Evolutionary conservation across 345 rosid genomes (phyloP).

Genomic region (Ceriops tagal): DNA sequence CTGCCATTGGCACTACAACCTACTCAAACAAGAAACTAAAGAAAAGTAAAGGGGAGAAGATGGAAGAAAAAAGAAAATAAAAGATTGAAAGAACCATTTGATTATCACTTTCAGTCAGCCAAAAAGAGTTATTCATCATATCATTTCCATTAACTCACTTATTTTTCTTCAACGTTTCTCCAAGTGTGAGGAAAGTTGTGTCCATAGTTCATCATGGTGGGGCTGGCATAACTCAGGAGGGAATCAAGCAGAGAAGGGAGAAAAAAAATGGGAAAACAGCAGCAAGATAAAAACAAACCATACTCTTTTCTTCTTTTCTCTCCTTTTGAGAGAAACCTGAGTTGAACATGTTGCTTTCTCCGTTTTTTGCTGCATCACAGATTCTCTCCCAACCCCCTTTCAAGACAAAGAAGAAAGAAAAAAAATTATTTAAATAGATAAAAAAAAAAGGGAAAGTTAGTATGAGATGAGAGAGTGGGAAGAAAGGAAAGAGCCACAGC

Average conservation of each 20-base stretch:
- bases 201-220: constrained; percentile 55
- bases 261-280: constrained; percentile 35
- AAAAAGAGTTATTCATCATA: constrained; percentile 34
- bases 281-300: constrained; percentile 59
- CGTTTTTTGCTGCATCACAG: constrained; percentile 55
- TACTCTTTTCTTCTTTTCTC: constrained; percentile 57
- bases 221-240: constrained; percentile 40
- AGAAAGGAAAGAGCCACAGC: constrained; percentile 52
- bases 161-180: constrained; percentile 20
- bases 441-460: constrained; percentile 15
- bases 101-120: constrained; percentile 33
- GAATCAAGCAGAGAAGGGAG: constrained; percentile 41
- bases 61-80: not conserved
- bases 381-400: constrained; percentile 39
- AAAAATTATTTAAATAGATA: not conserved
- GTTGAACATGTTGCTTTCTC: constrained; percentile 36
- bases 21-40: constrained; percentile 16
- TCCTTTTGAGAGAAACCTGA: constrained; percentile 41
- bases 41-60: not conserved
- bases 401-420: constrained; percentile 51
- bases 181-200: constrained; percentile 37
- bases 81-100: constrained; percentile 14
- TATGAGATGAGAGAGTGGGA: constrained; percentile 29
- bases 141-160: constrained; percentile 22
- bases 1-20: constrained; percentile 57